These are phyloP conservation scores for Hypomontagnella monticulosa DNA, from an alignment of 495 filamentous ascomycete genomes.

Conservation along the genomic window DNA sequence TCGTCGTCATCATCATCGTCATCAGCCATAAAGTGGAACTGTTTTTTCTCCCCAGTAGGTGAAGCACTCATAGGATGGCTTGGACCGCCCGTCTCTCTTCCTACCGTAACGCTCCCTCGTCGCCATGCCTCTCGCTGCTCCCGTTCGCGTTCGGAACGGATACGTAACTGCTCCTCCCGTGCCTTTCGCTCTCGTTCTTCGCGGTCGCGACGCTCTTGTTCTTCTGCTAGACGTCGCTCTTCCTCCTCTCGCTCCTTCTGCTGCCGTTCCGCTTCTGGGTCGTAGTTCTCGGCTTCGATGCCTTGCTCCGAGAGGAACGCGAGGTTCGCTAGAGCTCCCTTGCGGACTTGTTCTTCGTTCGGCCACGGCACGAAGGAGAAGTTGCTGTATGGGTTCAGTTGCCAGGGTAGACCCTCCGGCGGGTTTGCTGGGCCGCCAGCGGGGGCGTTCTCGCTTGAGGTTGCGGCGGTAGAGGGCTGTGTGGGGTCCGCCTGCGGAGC, in stretches of 20 bases:
- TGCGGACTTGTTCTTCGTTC: conserved; percentile 66
- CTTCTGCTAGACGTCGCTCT: conserved; percentile 51
- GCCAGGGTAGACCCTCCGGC: conserved; percentile 52
- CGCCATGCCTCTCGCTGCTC: conserved; percentile 49
- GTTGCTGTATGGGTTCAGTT: conserved; percentile 61
- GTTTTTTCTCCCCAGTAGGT: conserved; percentile 49
- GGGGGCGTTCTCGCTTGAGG: background rate
- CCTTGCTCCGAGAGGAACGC: conserved; percentile 66
- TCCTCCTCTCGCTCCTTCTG: conserved; percentile 53
- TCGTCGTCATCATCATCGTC: conserved; percentile 65
- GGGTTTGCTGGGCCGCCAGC: conserved; percentile 24
- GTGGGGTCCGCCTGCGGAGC: conserved; percentile 15
- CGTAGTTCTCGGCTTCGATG: conserved; percentile 64
- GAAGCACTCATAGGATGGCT: conserved; percentile 14
- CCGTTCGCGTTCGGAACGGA: conserved; percentile 42
- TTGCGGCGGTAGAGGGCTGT: conserved; percentile 1
- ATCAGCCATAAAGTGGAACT: conserved; percentile 62
- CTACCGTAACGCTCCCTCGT: conserved; percentile 46
- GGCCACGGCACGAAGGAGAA: conserved; percentile 75
- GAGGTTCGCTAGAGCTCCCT: conserved; percentile 68
- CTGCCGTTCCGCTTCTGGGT: conserved; percentile 60
- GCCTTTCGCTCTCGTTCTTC: conserved; percentile 53
- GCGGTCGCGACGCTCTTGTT: conserved; percentile 54
- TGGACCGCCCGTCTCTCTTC: background rate
- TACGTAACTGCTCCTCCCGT: conserved; percentile 50